phyloP scores from a whole-genome alignment of 352 stramenopile genomes.

The Thraustochytrium sp. region DNA sequence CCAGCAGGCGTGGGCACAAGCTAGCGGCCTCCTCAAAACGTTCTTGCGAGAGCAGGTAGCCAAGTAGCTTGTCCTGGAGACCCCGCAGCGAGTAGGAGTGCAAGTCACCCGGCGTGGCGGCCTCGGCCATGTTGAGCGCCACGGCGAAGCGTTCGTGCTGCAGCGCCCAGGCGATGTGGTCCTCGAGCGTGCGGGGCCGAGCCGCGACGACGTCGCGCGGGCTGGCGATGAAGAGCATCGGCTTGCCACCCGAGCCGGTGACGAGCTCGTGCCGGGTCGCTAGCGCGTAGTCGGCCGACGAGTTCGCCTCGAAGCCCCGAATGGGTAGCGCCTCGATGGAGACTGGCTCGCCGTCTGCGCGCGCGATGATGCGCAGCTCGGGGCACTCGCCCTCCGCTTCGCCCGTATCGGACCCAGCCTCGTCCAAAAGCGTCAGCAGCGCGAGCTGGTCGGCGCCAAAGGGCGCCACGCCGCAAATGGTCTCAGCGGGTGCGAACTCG shows the following conservation, averaged over 20 bases:
- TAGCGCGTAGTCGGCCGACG: conserved; percentile 46
- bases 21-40: conserved; percentile 46
- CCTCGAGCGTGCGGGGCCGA: conserved; percentile 51
- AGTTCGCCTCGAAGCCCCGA: conserved; percentile 45
- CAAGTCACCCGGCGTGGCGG: conserved; percentile 17
- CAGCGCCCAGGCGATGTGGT: conserved; percentile 41
- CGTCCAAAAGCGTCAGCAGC: conserved; percentile 48
- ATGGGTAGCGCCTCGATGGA: conserved; percentile 52
- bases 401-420: background rate
- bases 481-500: conserved; percentile 49
- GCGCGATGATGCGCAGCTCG: conserved; percentile 47
- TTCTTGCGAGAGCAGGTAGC: conserved; percentile 43
- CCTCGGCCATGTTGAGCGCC: conserved; percentile 6
- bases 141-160: background rate
- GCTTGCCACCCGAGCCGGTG: conserved; percentile 16
- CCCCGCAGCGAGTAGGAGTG: conserved; percentile 45
- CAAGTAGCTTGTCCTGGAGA: conserved; percentile 46
- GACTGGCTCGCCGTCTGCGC: conserved; percentile 44
- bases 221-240: conserved; percentile 51
- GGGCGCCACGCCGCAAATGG: conserved; percentile 51
- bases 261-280: conserved; percentile 40
- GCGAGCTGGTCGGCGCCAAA: conserved; percentile 52
- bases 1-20: conserved; percentile 49
- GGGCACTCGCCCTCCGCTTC: background rate
- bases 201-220: conserved; percentile 52